phyloP scores from a whole-genome alignment of 164 flowering plant species.

The Stephania cephalantha region DNA sequence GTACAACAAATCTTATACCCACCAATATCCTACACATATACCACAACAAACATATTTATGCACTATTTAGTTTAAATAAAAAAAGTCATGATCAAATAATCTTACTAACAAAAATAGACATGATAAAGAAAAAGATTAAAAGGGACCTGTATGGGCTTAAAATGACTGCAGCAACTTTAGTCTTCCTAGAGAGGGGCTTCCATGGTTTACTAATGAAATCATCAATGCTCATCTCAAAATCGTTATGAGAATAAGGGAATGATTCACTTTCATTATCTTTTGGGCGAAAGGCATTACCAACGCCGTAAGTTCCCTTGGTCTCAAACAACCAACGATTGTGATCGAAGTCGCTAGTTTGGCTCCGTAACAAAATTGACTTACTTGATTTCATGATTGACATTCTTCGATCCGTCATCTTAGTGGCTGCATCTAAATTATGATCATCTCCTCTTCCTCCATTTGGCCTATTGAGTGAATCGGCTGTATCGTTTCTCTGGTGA shows the following conservation, averaged over 20 bases:
- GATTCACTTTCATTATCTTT: conserved; percentile 30
- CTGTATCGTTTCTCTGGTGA: conserved; percentile 11
- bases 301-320: conserved; percentile 65
- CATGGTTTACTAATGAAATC: conserved; percentile 49
- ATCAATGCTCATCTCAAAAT: conserved; percentile 17
- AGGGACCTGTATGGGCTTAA: conserved; percentile 74
- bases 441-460: conserved; percentile 15
- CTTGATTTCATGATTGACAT: conserved; percentile 28
- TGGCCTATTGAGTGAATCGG: conserved; percentile 21
- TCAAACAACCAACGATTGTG: conserved; percentile 67
- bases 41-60: background rate
- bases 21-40: conserved; percentile 43
- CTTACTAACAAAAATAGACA: no score
- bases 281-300: conserved; percentile 78
- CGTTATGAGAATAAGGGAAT: no score
- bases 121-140: background rate
- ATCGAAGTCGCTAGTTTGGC: conserved; percentile 70
- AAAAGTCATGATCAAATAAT: no score
- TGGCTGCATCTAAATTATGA: conserved; percentile 29
- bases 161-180: conserved; percentile 57
- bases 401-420: conserved; percentile 56
- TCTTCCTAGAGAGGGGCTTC: conserved; percentile 71
- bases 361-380: conserved; percentile 40
- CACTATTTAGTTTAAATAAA: no score
- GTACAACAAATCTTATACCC: conserved; percentile 49